Percentiles rank a stretch among this genome's conserved stretches.
These are phyloP conservation scores for Fraxinus ornus DNA, from an alignment of 305 asterid genomes.

Conservation along the genomic window DNA sequence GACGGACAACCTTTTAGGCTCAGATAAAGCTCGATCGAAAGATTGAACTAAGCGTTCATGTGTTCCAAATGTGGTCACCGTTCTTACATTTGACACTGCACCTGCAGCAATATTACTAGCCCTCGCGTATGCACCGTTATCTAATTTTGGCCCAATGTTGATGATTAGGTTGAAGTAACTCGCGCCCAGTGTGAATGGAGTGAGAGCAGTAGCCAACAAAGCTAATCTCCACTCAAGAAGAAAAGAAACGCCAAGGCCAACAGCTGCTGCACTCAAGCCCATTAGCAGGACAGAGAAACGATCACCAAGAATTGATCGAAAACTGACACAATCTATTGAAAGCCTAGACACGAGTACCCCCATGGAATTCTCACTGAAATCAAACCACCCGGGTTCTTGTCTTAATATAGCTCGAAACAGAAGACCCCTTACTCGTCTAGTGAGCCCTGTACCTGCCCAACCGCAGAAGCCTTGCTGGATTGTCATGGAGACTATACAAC, in stretches of 20 bases:
- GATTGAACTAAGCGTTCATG: slow-evolving; percentile 61
- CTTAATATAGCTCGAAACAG: slow-evolving; percentile 57
- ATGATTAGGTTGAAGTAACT: slow-evolving; percentile 71
- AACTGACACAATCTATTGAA: slow-evolving; percentile 54
- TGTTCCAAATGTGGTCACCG: slow-evolving; percentile 72
- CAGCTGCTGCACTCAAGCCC: slow-evolving; percentile 82
- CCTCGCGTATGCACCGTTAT: slow-evolving; percentile 56
- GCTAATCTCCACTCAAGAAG: slow-evolving; percentile 63
- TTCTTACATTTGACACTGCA: slow-evolving; percentile 77
- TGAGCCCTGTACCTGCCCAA: slow-evolving; percentile 74
- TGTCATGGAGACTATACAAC: slow-evolving; percentile 61
- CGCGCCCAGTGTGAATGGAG: slow-evolving; percentile 80
- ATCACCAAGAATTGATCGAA: slow-evolving; percentile 73
- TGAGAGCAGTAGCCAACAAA: slow-evolving; percentile 60
- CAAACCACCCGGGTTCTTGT: slow-evolving; percentile 90
- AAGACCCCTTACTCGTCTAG: slow-evolving; percentile 55
- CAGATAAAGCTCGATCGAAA: slow-evolving; percentile 57
- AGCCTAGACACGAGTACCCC: slow-evolving; percentile 69
- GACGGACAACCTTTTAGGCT: slow-evolving; percentile 51
- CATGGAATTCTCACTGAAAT: slow-evolving; percentile 60
- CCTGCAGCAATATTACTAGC: slow-evolving; percentile 80
- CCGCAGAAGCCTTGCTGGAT: slow-evolving; percentile 87
- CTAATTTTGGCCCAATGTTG: slow-evolving; percentile 67
- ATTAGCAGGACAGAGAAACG: slow-evolving; percentile 61
- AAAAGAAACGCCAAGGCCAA: slow-evolving; percentile 68